Evolutionary conservation across 2,329 filamentous ascomycete species (phyloP).

Genomic region (Xylariales sp.): DNA sequence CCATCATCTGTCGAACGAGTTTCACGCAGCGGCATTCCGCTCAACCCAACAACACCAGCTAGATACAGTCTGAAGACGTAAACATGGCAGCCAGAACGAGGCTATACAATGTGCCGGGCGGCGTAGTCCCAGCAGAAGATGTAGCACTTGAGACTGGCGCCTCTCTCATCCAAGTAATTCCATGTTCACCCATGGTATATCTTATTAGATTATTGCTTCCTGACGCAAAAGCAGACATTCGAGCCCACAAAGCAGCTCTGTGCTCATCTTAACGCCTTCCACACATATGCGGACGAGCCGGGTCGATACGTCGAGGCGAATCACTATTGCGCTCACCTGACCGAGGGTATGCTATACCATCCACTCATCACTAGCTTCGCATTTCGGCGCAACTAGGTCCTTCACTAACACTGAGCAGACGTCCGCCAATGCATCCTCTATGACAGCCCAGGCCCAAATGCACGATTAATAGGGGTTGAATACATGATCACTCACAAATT

Average conservation of each 20-base stretch:
- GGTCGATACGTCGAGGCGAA: constrained; percentile 79
- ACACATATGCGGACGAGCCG: constrained; percentile 81
- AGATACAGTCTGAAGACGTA: not conserved
- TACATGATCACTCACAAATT: constrained; percentile 83
- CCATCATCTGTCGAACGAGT: not conserved
- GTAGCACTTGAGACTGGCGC: constrained; percentile 71
- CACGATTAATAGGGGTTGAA: constrained; percentile 84
- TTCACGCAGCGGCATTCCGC: not conserved
- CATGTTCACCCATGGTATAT: not conserved
- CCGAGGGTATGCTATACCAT: constrained; percentile 57
- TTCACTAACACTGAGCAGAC: constrained; percentile 58
- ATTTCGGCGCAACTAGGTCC: not conserved
- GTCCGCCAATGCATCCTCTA: constrained; percentile 89
- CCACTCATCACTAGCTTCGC: not conserved
- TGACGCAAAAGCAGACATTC: constrained; percentile 64
- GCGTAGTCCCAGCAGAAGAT: constrained; percentile 65
- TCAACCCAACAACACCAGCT: not conserved
- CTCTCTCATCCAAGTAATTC: constrained; percentile 64
- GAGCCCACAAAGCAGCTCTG: constrained; percentile 79
- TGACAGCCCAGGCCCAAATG: constrained; percentile 73
- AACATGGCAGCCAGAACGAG: constrained; percentile 33
- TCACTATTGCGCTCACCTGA: constrained; percentile 86
- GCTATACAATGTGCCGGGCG: constrained; percentile 56
- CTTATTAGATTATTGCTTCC: constrained; percentile 6
- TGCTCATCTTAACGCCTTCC: constrained; percentile 88